A percentile compares a stretch with the other conserved stretches of the same genome.
These are phyloP conservation scores for Vaccinium vitisidaea DNA, from an alignment of 148 eudicot genomes.

Conservation along the genomic window DNA sequence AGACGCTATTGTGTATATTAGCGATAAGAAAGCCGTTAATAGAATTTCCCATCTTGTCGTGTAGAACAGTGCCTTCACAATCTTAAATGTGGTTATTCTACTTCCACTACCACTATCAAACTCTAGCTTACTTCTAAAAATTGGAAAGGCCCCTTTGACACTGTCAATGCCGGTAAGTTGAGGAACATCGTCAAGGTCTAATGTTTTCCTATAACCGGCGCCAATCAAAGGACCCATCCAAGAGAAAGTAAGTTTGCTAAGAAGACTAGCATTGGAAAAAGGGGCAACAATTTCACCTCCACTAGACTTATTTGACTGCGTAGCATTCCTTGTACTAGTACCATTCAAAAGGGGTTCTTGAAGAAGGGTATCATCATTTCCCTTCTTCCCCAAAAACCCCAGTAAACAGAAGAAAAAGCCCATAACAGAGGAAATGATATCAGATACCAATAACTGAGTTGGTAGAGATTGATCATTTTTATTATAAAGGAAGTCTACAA, in stretches of 20 bases:
- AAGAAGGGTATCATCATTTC: constrained; percentile 22
- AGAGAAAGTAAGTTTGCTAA: constrained; percentile 50
- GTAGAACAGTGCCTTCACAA: constrained; percentile 41
- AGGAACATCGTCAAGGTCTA: constrained; percentile 65
- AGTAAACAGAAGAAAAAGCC: constrained; percentile 40
- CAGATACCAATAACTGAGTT: constrained; percentile 37
- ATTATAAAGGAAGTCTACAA: constrained; percentile 26
- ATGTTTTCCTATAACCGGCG: constrained; percentile 42
- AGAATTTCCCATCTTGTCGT: constrained; percentile 39
- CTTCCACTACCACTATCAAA: constrained; percentile 16
- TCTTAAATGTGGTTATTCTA: constrained; percentile 38
- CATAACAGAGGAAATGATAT: constrained; percentile 34
- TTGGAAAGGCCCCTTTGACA: constrained; percentile 38
- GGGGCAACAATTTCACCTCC: constrained; percentile 30
- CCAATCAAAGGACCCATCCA: constrained; percentile 47
- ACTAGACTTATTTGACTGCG: constrained; percentile 17
- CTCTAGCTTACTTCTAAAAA: constrained; percentile 36
- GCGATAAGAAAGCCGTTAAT: constrained; percentile 34
- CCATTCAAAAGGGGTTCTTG: constrained; percentile 55
- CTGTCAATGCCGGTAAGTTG: constrained; percentile 40
- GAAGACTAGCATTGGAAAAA: constrained; percentile 36
- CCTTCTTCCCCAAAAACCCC: constrained; percentile 35
- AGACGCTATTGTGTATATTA: constrained; percentile 33
- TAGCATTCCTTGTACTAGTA: background rate
- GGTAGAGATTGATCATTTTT: constrained; percentile 24